phyloP scores from a whole-genome alignment of 2,329 filamentous ascomycete genomes.

The Rhinocladiella mackenziei region DNA sequence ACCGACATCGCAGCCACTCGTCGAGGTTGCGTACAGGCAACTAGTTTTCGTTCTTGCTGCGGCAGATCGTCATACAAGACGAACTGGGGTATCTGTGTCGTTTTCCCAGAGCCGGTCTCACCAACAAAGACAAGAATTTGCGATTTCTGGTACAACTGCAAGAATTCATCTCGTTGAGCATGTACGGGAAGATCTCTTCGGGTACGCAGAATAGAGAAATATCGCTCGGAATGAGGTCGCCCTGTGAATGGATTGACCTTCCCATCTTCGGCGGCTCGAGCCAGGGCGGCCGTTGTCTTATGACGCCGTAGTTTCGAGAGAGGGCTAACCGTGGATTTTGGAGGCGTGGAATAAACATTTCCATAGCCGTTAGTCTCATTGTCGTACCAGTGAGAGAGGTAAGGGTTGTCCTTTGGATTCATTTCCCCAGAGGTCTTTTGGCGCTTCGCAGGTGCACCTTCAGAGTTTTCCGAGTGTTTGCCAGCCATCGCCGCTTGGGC shows the following conservation, averaged over 20 bases:
- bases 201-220: slow-evolving; percentile 83
- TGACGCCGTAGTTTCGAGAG: slow-evolving; percentile 70
- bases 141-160: slow-evolving; percentile 84
- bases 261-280: slow-evolving; percentile 69
- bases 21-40: slow-evolving; percentile 95
- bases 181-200: slow-evolving; percentile 85
- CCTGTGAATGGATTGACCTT: slow-evolving; percentile 83
- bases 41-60: slow-evolving; percentile 77
- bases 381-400: slow-evolving; percentile 84
- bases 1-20: slow-evolving; percentile 99
- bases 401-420: slow-evolving; percentile 68
- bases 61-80: slow-evolving; percentile 96
- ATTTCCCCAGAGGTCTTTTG: slow-evolving; percentile 49
- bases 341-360: slow-evolving; percentile 37
- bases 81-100: slow-evolving; percentile 97
- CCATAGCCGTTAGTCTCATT: slow-evolving; percentile 36
- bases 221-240: slow-evolving; percentile 69
- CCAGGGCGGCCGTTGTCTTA: slow-evolving; percentile 72
- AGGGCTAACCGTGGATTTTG: slow-evolving; percentile 42
- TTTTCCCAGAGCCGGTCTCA: slow-evolving; percentile 99
- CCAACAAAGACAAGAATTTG: slow-evolving; percentile 98
- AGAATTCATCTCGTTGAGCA: slow-evolving; percentile 88
- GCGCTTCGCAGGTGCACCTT: slow-evolving; percentile 50
- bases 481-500: slow-evolving; percentile 25
- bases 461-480: slow-evolving; percentile 28